Conservation (phyloP, 805 yeast species). For the Sugiyamaella qingdaonensis region DNA sequence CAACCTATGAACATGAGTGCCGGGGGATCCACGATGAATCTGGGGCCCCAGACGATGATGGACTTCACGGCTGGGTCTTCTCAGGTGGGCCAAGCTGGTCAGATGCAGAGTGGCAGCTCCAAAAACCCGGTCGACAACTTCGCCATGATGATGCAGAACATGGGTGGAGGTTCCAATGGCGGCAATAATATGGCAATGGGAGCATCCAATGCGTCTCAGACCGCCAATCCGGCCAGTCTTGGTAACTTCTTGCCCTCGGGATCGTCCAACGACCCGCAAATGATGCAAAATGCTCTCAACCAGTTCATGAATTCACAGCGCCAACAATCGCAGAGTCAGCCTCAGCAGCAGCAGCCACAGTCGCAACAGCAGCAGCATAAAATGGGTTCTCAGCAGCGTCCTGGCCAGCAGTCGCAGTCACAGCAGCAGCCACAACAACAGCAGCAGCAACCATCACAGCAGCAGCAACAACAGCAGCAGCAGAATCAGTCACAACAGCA, state of each 20-base stretch:
- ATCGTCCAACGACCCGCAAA: background rate
- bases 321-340: constrained; percentile 28
- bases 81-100: background rate
- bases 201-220: background rate
- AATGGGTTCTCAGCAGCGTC: constrained; percentile 4
- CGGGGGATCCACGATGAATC: background rate
- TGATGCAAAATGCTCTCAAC: constrained; percentile 7
- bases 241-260: background rate
- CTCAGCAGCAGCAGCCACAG: constrained; percentile 22
- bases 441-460: too few species aligned
- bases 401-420: background rate
- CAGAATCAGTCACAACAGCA: background rate
- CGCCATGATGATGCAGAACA: constrained; percentile 5
- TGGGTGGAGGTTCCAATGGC: background rate
- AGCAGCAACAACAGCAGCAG: too few species aligned
- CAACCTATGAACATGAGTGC: background rate
- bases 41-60: background rate
- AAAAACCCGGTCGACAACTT: background rate
- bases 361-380: constrained; percentile 16
- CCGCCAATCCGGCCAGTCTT: background rate
- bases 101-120: background rate
- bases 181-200: background rate
- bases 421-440: too few species aligned
- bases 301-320: constrained; percentile 14
- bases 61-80: background rate